Evolutionary conservation across 108 stramenopile species (phyloP).

Genomic region (Bacterosira constricta): DNA sequence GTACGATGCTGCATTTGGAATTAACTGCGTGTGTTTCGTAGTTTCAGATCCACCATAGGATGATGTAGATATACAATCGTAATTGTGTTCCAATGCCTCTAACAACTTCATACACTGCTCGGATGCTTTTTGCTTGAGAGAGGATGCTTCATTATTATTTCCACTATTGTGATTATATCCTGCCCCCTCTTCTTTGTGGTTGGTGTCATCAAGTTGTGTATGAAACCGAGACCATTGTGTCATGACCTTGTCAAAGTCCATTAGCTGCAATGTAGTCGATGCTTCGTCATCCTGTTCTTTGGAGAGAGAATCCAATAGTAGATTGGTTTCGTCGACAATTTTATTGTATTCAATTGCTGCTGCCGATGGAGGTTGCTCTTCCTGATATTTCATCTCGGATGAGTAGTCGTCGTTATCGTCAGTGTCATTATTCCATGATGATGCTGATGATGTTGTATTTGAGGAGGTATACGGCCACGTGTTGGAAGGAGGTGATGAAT

Average conservation of each 20-base stretch:
- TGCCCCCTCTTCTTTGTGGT: neutral
- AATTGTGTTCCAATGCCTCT: slow-evolving; percentile 30
- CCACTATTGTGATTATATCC: neutral
- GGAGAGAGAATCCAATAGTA: neutral
- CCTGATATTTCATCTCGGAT: neutral
- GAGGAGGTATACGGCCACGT: neutral
- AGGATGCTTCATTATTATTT: neutral
- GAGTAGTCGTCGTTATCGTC: neutral
- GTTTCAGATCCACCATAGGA: neutral
- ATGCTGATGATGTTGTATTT: too few species aligned
- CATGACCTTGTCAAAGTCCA: slow-evolving; percentile 47
- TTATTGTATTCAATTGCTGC: slow-evolving; percentile 4
- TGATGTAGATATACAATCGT: slow-evolving; percentile 12
- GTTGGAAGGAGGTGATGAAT: neutral
- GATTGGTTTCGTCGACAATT: neutral
- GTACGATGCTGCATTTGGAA: slow-evolving; percentile 43
- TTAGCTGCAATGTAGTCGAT: slow-evolving; percentile 24
- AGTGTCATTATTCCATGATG: too few species aligned
- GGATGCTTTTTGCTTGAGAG: slow-evolving; percentile 14
- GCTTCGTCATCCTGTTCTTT: neutral
- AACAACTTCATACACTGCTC: slow-evolving; percentile 30
- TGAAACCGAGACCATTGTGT: slow-evolving; percentile 30
- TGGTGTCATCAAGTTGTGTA: neutral
- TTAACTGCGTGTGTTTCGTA: slow-evolving; percentile 12
- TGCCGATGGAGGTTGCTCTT: neutral